Conservation (phyloP, 2,329 filamentous ascomycete species). For the Didymella keratinophila region DNA sequence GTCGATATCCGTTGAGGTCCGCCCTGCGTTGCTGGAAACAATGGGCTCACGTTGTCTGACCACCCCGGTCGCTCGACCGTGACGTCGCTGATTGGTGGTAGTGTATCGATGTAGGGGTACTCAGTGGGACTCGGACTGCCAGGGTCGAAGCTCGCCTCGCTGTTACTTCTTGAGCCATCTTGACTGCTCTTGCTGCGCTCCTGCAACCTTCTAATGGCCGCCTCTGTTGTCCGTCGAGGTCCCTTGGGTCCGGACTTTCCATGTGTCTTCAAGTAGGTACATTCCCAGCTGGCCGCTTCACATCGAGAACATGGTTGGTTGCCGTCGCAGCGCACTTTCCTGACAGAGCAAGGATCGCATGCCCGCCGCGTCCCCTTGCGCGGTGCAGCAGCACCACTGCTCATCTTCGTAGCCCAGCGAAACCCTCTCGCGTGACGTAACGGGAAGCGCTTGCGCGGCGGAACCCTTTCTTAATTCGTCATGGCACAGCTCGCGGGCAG, state of each 20-base stretch:
- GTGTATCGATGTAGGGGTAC: slow-evolving; percentile 33
- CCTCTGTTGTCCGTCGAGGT: slow-evolving; percentile 46
- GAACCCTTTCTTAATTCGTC: slow-evolving; percentile 30
- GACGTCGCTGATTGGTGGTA: slow-evolving; percentile 34
- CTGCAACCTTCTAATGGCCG: slow-evolving; percentile 45
- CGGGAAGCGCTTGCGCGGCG: slow-evolving; percentile 29
- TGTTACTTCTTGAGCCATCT: slow-evolving; percentile 39
- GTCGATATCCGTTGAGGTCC: slow-evolving; percentile 43
- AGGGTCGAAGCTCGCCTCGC: slow-evolving; percentile 44
- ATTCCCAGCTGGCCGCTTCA: slow-evolving; percentile 46
- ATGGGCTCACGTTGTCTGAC: slow-evolving; percentile 37
- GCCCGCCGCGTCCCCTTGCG: slow-evolving; percentile 48
- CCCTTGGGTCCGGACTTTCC: slow-evolving; percentile 49
- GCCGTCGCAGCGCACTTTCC: slow-evolving; percentile 48
- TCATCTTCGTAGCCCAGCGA: slow-evolving; percentile 30
- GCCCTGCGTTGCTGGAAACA: slow-evolving; percentile 21
- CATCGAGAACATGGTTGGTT: slow-evolving; percentile 46
- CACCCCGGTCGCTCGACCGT: slow-evolving; percentile 33
- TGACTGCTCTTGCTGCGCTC: slow-evolving; percentile 39
- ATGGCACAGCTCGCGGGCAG: slow-evolving; percentile 27
- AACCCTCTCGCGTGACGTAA: slow-evolving; percentile 24
- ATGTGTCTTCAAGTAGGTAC: slow-evolving; percentile 49
- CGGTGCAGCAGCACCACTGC: slow-evolving; percentile 35
- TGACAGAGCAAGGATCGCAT: slow-evolving; percentile 48
- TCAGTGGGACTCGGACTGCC: slow-evolving; percentile 41